Percentiles rank a stretch among this genome's conserved stretches.
phyloP scores from a whole-genome alignment of 116 monocot species.

The Phalaenopsis hybrid region DNA sequence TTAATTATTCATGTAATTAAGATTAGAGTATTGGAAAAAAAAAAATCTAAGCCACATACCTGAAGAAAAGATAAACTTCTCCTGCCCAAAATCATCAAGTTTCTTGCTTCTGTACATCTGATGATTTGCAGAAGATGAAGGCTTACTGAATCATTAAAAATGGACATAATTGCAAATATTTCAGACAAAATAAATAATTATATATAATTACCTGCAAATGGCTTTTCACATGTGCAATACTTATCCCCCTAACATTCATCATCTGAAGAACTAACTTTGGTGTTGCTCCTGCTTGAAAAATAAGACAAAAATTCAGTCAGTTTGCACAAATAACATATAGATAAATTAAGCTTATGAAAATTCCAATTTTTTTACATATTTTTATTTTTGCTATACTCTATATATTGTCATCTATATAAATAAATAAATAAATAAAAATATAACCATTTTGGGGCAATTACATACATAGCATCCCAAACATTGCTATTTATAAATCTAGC shows the following conservation, averaged over 20 bases:
- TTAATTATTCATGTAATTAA: background rate
- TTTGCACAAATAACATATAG: too few relatives aligned
- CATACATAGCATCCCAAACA: too few relatives aligned
- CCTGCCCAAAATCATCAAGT: conserved; percentile 56
- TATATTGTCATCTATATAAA: too few relatives aligned
- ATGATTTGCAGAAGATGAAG: background rate
- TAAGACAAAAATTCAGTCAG: background rate
- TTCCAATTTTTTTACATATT: too few relatives aligned
- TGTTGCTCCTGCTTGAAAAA: conserved; percentile 48
- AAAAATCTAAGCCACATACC: conserved; percentile 14
- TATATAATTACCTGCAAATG: conserved; percentile 54
- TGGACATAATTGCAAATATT: too few relatives aligned
- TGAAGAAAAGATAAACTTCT: conserved; percentile 27
- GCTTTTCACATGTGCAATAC: conserved; percentile 72
- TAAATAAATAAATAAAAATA: too few relatives aligned
- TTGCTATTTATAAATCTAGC: too few relatives aligned
- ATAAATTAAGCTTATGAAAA: too few relatives aligned
- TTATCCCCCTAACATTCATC: conserved; percentile 77
- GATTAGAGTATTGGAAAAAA: background rate
- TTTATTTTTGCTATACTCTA: too few relatives aligned
- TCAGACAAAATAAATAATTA: too few relatives aligned
- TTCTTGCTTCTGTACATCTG: conserved; percentile 87
- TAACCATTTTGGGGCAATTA: too few relatives aligned
- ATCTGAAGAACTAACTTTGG: conserved; percentile 80
- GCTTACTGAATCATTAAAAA: background rate